These are phyloP conservation scores for Cytospora leucostoma DNA, from an alignment of 2,329 filamentous ascomycete genomes.

Conservation along the genomic window DNA sequence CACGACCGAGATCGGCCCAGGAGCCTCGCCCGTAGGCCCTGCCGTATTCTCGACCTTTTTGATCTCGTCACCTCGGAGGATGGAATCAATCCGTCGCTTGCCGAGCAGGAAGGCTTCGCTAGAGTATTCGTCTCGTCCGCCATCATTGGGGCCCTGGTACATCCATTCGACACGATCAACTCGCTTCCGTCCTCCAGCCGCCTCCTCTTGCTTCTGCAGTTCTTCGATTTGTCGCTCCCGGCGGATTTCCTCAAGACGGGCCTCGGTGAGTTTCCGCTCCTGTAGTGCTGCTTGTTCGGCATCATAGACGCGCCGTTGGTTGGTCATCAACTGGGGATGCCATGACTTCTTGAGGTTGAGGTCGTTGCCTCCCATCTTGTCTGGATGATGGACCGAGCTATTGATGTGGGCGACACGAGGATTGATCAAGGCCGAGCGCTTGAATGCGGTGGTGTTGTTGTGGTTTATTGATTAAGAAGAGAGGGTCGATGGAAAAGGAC, in stretches of 20 bases:
- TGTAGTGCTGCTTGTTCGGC: slow-evolving; percentile 91
- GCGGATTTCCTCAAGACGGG: slow-evolving; percentile 87
- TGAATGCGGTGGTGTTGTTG: neutral
- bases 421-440: neutral
- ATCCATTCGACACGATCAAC: slow-evolving; percentile 94
- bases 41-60: slow-evolving; percentile 79
- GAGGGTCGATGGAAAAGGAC: neutral
- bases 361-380: slow-evolving; percentile 82
- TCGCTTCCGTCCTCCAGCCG: slow-evolving; percentile 78
- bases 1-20: slow-evolving; percentile 60
- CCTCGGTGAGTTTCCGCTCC: slow-evolving; percentile 91
- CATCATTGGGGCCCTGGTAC: slow-evolving; percentile 84
- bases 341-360: slow-evolving; percentile 95
- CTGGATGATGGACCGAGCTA: slow-evolving; percentile 17
- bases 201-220: slow-evolving; percentile 85
- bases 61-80: slow-evolving; percentile 76
- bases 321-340: slow-evolving; percentile 87
- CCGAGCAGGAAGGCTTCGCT: slow-evolving; percentile 92
- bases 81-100: slow-evolving; percentile 84
- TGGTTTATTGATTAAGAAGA: neutral
- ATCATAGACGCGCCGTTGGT: slow-evolving; percentile 87
- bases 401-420: neutral
- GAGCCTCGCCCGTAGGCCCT: slow-evolving; percentile 58
- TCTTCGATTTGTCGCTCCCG: slow-evolving; percentile 93
- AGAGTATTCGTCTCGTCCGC: slow-evolving; percentile 78